Evolutionary conservation across 2,329 filamentous ascomycete genomes (phyloP).

Genomic region (Alternaria sp.): DNA sequence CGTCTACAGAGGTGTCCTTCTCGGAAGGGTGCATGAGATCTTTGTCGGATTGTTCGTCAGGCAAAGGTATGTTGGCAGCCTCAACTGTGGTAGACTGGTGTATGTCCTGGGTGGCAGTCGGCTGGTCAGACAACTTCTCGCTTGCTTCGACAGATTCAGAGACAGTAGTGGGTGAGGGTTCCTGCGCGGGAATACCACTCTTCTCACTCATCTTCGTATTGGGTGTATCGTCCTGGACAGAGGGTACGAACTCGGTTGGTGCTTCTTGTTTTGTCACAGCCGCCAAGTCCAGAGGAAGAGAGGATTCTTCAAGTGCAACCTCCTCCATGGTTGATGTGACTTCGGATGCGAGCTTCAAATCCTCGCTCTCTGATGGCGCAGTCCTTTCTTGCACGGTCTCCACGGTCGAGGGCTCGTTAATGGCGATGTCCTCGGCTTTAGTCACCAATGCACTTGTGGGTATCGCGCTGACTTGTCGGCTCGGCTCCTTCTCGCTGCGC

Average conservation of each 20-base stretch:
- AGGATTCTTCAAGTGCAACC: neutral
- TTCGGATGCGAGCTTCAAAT: neutral
- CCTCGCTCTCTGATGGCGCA: neutral
- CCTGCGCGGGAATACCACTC: conserved; percentile 21
- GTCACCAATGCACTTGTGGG: neutral
- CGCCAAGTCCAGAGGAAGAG: neutral
- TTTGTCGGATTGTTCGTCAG: neutral
- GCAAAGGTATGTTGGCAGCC: conserved; percentile 6
- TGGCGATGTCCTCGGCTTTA: neutral
- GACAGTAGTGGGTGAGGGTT: conserved; percentile 9
- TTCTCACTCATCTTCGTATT: conserved; percentile 33
- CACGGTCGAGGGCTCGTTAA: neutral
- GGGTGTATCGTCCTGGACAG: conserved; percentile 16
- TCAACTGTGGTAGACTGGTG: neutral
- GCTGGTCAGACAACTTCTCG: neutral
- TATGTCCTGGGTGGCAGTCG: neutral
- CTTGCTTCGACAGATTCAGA: neutral
- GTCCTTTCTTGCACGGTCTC: neutral
- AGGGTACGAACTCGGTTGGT: neutral
- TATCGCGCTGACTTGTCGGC: neutral
- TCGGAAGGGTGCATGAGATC: conserved; percentile 4
- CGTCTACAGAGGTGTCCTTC: neutral
- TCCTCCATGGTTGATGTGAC: neutral
- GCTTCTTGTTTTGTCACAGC: neutral
- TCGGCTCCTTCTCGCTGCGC: neutral